phyloP scores from a whole-genome alignment of 2,329 filamentous ascomycete genomes.

The Diaporthe sp. region DNA sequence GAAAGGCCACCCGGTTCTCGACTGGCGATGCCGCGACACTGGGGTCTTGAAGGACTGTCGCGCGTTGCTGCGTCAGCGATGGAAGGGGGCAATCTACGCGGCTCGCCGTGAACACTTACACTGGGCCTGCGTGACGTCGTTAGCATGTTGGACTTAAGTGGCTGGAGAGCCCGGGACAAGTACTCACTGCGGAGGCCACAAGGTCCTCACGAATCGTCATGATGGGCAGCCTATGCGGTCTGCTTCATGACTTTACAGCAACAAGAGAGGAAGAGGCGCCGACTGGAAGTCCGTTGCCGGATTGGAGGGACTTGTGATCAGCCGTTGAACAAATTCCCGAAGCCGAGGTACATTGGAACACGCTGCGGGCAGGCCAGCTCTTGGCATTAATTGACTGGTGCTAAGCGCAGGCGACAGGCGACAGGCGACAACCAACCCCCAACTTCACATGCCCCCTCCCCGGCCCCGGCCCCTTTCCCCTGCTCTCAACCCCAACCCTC shows the following conservation, averaged over 20 bases:
- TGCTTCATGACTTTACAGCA: constrained; percentile 38
- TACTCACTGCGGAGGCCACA: constrained; percentile 82
- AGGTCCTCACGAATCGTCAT: constrained; percentile 96
- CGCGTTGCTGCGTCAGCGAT: constrained; percentile 11
- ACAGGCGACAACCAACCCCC: not conserved
- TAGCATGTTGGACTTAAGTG: constrained; percentile 14
- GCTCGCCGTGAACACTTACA: constrained; percentile 52
- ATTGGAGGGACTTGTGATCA: constrained; percentile 28
- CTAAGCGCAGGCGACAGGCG: constrained; percentile 23
- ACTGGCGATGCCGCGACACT: constrained; percentile 90
- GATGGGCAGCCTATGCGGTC: constrained; percentile 45
- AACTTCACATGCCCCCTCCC: not conserved
- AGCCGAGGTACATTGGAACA: constrained; percentile 21
- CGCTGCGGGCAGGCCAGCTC: constrained; percentile 20
- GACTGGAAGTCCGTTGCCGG: not conserved
- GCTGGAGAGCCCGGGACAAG: not conserved
- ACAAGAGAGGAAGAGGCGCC: not conserved
- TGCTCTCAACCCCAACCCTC: not conserved
- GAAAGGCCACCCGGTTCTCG: constrained; percentile 92
- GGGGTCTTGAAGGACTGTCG: constrained; percentile 91
- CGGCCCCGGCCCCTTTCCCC: not conserved
- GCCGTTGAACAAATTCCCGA: constrained; percentile 25
- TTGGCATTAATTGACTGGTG: constrained; percentile 18
- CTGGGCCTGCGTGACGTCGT: constrained; percentile 53
- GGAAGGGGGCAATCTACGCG: not conserved